phyloP scores from a whole-genome alignment of 2,329 filamentous ascomycete species.

The Tolypocladium nubicola region DNA sequence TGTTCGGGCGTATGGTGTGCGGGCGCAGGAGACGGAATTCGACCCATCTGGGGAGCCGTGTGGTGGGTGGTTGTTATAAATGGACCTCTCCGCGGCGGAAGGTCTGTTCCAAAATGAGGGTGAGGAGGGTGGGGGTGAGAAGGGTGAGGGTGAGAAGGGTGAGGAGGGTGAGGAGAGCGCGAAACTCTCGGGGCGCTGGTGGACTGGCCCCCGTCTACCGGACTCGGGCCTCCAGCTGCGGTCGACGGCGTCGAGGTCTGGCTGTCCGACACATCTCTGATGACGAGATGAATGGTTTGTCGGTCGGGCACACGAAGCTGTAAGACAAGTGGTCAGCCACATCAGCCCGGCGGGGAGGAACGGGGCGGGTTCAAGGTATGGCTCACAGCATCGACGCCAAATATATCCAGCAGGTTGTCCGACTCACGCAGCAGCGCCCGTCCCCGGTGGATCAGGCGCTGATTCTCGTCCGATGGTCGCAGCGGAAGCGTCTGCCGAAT shows the following conservation, averaged over 20 bases:
- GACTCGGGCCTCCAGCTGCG: constrained; percentile 16
- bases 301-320: constrained; percentile 34
- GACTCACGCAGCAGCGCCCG: constrained; percentile 42
- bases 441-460: constrained; percentile 51
- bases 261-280: constrained; percentile 28
- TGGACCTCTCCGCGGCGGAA: constrained; percentile 18
- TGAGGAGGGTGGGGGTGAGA: not conserved
- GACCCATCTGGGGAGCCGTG: constrained; percentile 14
- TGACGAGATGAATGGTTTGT: constrained; percentile 43
- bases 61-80: constrained; percentile 13
- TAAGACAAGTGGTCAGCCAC: constrained; percentile 4
- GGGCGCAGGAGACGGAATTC: constrained; percentile 18
- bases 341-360: not conserved
- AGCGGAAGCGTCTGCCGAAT: constrained; percentile 41
- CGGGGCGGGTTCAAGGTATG: not conserved
- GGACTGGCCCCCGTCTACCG: constrained; percentile 10
- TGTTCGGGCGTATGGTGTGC: constrained; percentile 15
- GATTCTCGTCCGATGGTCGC: constrained; percentile 41
- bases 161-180: constrained; percentile 5
- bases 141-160: constrained; percentile 8
- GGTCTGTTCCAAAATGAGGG: constrained; percentile 15
- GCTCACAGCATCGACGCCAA: constrained; percentile 44
- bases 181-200: constrained; percentile 11
- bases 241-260: constrained; percentile 14
- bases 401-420: constrained; percentile 45